A percentile compares a stretch with the other conserved stretches of the same genome.
Evolutionary conservation across 495 filamentous ascomycete species (phyloP).

Genomic region (Aspergillus wentii): DNA sequence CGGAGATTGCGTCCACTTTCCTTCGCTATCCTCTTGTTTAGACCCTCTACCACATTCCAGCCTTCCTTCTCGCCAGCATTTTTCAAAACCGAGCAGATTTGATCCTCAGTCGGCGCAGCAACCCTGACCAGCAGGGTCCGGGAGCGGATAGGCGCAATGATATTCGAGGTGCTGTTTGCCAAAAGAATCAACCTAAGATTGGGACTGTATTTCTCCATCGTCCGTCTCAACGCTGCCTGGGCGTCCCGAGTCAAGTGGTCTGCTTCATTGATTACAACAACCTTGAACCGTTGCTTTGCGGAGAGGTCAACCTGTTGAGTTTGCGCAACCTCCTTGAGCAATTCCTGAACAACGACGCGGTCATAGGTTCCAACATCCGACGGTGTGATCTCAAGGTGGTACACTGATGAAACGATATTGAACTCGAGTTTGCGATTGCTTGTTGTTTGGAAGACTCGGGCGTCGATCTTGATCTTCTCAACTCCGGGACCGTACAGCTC

Average conservation of each 20-base stretch:
- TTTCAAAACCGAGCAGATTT: slow-evolving; percentile 75
- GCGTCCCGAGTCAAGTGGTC: slow-evolving; percentile 92
- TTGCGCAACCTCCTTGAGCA: slow-evolving; percentile 96
- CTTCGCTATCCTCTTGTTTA: slow-evolving; percentile 80
- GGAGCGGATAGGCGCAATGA: slow-evolving; percentile 92
- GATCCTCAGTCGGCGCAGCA: slow-evolving; percentile 76
- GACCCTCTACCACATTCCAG: slow-evolving; percentile 60
- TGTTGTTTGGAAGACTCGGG: slow-evolving; percentile 90
- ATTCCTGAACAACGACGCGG: slow-evolving; percentile 88
- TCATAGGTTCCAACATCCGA: slow-evolving; percentile 97
- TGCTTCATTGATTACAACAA: slow-evolving; percentile 99
- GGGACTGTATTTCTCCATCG: slow-evolving; percentile 98
- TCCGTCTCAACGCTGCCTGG: slow-evolving; percentile 88
- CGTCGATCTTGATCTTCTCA: slow-evolving; percentile 96
- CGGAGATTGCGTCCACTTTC: slow-evolving; percentile 91
- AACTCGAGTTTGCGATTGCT: slow-evolving; percentile 97
- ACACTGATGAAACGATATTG: slow-evolving; percentile 92
- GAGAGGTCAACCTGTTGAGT: slow-evolving; percentile 93
- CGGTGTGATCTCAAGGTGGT: slow-evolving; percentile 97
- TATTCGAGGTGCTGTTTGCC: slow-evolving; percentile 93
- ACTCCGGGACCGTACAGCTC: slow-evolving; percentile 89
- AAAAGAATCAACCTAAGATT: slow-evolving; percentile 87
- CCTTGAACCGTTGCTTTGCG: slow-evolving; percentile 91
- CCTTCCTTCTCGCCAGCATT: slow-evolving; percentile 72
- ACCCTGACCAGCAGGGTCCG: slow-evolving; percentile 88